Evolutionary conservation across 768 basidiomycete species (phyloP), one percentile per base, ranked within the genome.

Genomic region (Harrya chromipes): DNA sequence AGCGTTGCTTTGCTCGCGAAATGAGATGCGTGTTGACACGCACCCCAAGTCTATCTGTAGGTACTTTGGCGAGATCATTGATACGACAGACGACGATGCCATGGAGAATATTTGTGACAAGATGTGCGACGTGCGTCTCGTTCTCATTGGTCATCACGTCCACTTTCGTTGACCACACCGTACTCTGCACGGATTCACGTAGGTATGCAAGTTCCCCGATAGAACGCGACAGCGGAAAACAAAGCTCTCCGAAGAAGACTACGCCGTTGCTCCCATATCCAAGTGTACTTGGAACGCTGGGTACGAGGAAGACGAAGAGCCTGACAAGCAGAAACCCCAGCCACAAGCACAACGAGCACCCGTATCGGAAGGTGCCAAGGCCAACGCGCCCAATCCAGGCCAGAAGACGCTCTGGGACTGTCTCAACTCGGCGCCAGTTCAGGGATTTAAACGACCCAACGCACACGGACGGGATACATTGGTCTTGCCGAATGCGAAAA

Each of bases 121-220:
- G 40, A 91, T 90, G 87, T 93, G 90, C 58, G 90, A 93, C 63
- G 90, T 90, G 59, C 21, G 83, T 66, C 4, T 1, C 47, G 13
- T 39, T 58, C 14, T 31, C 45, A 5, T 35, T 27, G 1, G 19
- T n/a, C 2, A 11, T 21, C 29, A 34, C 35, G 34, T 10, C 43
- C 40, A n/a, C 3, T 48, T 16, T 4, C 12, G 11, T 19, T 39
- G 24, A 41, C 48, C 47, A 45, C 13, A 19, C 13, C 34, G 4
- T 35, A 27, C 26, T 14, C 36, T 7, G 11, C 24, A 2, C 36
- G 38, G 45, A 26, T 20, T 24, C 12, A 39, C 20, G n/a, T 16
- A 91, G 90, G 76, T 90, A 4, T 92, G 90, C 70, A 89, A 86
- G 67, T 82, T 82, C 54, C 85, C 87, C 0, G 83, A 83, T 20